Evolutionary conservation across 2,329 filamentous ascomycete species (phyloP), one percentile per base, ranked within the genome.

Genomic region (Fusarium sp.): DNA sequence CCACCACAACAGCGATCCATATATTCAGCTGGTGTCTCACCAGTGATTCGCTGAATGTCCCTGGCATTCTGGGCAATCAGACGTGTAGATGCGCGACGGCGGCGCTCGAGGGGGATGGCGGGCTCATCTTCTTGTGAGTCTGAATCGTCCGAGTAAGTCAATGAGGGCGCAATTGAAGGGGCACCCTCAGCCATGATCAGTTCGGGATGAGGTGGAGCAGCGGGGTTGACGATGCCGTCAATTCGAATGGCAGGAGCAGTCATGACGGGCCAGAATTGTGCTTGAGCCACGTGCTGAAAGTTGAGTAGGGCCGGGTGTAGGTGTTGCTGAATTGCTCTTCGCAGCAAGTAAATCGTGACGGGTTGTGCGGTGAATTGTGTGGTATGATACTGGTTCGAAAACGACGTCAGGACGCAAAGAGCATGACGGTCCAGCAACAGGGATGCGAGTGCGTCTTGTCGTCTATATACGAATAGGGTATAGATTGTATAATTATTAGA

Each of bases 1-100:
- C 89, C 90, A 58, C 90, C 90, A 71, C 90, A 92, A 78, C 90
- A 92, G 74, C 89, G 86, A 61, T 86, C 87, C 75, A 91, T 87
- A 77, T 91, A 83, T 79, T 90, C 86, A 65, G 88, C 88, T 22
- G 88, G 89, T 13, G 89, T 87, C 81, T 91, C 89, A 73, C 90
- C 90, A 11, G 90, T 91, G 66, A 92, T 89, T 74, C 89, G 86
- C 77, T 88, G 88, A 44, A 91, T 87, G 71, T 91, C 90, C 54
- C 86, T 86, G 35, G 88, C 88, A 78, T 85, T 91, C 80, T 91
- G 88, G 47, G 89, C 88, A 74, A 91, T 91, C 48, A 94, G 85
- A 20, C 88, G 88, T 13, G 92, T 94, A 8, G 91, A 93, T 62
- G 91, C 92, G 58, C 91, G 91, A 59, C 91, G 88, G 35, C 82